Percentiles rank a stretch among this genome's conserved stretches.
Conservation (phyloP, 306 rosid species). For the Casuarina cunninghamiana region DNA sequence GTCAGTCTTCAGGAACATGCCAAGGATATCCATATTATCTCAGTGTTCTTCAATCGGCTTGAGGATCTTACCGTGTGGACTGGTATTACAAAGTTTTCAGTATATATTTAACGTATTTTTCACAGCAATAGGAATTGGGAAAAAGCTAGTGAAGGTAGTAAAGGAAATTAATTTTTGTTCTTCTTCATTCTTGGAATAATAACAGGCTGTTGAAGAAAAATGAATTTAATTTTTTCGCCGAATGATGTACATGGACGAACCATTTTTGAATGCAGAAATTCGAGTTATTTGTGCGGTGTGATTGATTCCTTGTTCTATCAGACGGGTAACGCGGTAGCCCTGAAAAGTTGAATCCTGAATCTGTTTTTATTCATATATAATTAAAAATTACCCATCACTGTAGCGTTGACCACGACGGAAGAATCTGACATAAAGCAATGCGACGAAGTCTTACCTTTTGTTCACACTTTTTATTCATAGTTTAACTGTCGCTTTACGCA, state of each 20-base stretch:
- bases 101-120: slow-evolving; percentile 49
- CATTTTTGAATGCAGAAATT: background rate
- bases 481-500: background rate
- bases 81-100: slow-evolving; percentile 28
- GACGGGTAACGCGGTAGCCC: too few species aligned
- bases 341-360: too few species aligned
- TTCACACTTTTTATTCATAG: background rate
- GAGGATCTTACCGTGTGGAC: slow-evolving; percentile 22
- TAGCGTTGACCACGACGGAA: too few species aligned
- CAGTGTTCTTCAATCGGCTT: slow-evolving; percentile 74
- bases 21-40: slow-evolving; percentile 78
- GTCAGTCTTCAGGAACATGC: slow-evolving; percentile 60
- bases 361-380: too few species aligned
- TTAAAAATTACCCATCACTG: too few species aligned
- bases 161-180: slow-evolving; percentile 27
- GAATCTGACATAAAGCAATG: background rate
- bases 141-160: slow-evolving; percentile 34
- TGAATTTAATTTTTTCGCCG: background rate
- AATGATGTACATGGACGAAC: background rate
- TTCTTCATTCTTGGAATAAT: slow-evolving; percentile 38
- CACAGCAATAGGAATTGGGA: slow-evolving; percentile 32
- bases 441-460: slow-evolving; percentile 14
- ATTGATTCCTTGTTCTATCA: background rate
- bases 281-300: background rate
- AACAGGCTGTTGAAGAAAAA: slow-evolving; percentile 4